These are phyloP conservation scores for Selaginella moellendorffii DNA, from an alignment of 75 land plant genomes.

Conservation along the genomic window DNA sequence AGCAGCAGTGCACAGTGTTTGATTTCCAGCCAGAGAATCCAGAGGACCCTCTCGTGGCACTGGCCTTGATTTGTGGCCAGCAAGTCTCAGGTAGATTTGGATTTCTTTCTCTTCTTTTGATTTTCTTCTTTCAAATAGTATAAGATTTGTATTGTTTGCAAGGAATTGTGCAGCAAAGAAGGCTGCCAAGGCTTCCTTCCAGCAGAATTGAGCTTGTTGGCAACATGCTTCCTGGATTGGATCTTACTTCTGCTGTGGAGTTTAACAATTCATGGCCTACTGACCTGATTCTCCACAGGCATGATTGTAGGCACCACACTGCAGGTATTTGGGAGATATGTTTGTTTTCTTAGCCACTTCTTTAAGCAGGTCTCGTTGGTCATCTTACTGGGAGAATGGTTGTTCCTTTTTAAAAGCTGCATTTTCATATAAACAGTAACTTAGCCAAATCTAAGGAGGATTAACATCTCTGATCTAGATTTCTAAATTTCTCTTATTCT, in stretches of 20 bases:
- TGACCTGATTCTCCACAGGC: constrained; percentile 29
- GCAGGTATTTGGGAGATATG: too few species aligned
- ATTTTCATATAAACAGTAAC: too few species aligned
- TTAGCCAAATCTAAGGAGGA: too few species aligned
- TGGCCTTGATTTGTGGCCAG: constrained; percentile 21
- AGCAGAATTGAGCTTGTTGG: constrained; percentile 50
- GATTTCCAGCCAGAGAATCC: constrained; percentile 44
- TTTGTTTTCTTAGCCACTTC: too few species aligned
- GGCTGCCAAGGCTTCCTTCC: constrained; percentile 32
- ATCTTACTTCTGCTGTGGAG: constrained; percentile 21
- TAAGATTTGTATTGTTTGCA: neutral
- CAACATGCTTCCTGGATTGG: constrained; percentile 11
- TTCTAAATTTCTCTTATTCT: too few species aligned
- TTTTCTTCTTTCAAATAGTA: neutral
- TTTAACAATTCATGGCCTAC: constrained; percentile 37
- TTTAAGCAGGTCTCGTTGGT: too few species aligned
- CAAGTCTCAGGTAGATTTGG: constrained; percentile 27
- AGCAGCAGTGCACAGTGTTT: constrained; percentile 25
- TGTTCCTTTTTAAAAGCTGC: too few species aligned
- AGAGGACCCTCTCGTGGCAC: constrained; percentile 24
- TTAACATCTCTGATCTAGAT: too few species aligned
- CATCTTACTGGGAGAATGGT: too few species aligned
- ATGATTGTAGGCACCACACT: constrained; percentile 56
- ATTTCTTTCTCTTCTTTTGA: neutral
- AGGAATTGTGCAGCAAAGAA: constrained; percentile 33